phyloP scores from a whole-genome alignment of 2,329 filamentous ascomycete genomes.

The Gaeumannomyces sp. region DNA sequence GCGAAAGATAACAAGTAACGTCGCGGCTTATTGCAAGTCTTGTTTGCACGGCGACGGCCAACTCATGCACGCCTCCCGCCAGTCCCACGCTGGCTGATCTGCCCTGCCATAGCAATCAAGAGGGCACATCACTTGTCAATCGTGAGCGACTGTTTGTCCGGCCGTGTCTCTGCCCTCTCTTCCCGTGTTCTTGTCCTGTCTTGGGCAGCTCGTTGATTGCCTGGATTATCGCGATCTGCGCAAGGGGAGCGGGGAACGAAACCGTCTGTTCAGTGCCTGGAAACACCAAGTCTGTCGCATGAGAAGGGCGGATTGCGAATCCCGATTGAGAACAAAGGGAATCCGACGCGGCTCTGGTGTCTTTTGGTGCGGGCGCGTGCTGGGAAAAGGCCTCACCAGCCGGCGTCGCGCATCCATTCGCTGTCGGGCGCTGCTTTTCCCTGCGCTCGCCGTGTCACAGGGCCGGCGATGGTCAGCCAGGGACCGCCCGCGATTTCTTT shows the following conservation, averaged over 20 bases:
- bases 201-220: not conserved
- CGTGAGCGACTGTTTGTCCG: not conserved
- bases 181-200: not conserved
- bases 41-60: not conserved
- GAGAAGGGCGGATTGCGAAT: not conserved
- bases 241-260: not conserved
- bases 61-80: not conserved
- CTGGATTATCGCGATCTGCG: not conserved
- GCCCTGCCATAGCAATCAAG: not conserved
- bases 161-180: not conserved
- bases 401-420: not conserved
- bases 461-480: too few relatives aligned
- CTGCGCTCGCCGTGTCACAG: not conserved
- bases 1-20: not conserved
- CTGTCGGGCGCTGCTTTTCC: not conserved
- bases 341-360: not conserved
- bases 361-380: too few relatives aligned
- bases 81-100: not conserved
- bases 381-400: too few relatives aligned
- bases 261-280: not conserved
- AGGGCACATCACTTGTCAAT: slow-evolving; percentile 3
- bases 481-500: too few relatives aligned
- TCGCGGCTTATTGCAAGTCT: not conserved
- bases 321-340: not conserved
- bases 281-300: not conserved